These are phyloP conservation scores for Lentinula novae-zelandiae DNA, from an alignment of 1,284 basidiomycete species.

Conservation along the genomic window DNA sequence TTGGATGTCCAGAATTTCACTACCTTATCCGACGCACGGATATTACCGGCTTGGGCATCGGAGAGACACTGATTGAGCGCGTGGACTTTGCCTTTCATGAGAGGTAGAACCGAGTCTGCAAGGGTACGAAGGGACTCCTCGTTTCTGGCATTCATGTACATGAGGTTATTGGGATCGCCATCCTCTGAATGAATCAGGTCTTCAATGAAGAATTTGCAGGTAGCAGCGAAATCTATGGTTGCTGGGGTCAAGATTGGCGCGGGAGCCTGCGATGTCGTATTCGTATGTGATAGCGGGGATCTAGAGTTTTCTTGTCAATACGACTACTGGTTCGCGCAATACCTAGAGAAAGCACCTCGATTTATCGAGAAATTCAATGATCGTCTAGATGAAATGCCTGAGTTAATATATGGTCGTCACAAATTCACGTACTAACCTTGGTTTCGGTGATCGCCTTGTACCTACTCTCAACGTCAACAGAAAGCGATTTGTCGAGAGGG, in stretches of 20 bases:
- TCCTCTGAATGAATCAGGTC: conserved; percentile 59
- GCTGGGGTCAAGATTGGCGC: conserved; percentile 79
- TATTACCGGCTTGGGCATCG: conserved; percentile 41
- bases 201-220: conserved; percentile 60
- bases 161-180: conserved; percentile 49
- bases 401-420: not conserved
- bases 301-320: conserved; percentile 21
- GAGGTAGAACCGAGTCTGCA: conserved; percentile 36
- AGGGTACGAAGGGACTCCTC: conserved; percentile 38
- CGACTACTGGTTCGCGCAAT: not conserved
- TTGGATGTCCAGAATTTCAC: conserved; percentile 55
- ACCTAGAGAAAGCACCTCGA: conserved; percentile 34
- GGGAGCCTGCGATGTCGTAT: conserved; percentile 65
- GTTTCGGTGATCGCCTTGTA: conserved; percentile 80
- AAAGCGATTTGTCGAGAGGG: conserved; percentile 70
- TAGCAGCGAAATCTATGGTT: conserved; percentile 66
- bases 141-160: conserved; percentile 50
- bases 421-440: conserved; percentile 40
- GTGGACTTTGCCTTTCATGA: conserved; percentile 45
- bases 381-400: conserved; percentile 42
- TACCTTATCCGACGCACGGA: conserved; percentile 59
- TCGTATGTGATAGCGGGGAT: conserved; percentile 59
- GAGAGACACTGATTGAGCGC: conserved; percentile 53
- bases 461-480: conserved; percentile 69
- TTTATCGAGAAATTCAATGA: conserved; percentile 81